Percentiles rank a stretch among this genome's conserved stretches.
phyloP scores from a whole-genome alignment of 345 rosid genomes.

The Psidium guajava region DNA sequence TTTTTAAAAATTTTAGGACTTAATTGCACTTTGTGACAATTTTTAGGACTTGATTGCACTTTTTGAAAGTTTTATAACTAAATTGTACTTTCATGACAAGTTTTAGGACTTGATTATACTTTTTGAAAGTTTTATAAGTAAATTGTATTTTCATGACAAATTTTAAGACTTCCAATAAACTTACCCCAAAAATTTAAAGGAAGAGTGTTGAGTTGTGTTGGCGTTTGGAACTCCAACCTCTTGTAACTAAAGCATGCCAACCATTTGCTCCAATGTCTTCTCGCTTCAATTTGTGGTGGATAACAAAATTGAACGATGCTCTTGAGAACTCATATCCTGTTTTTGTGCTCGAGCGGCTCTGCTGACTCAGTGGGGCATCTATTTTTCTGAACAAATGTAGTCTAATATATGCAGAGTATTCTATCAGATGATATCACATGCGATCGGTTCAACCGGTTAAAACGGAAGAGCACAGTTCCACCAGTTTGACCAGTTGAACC shows the following conservation, averaged over 20 bases:
- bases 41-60: too few relatives aligned
- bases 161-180: too few relatives aligned
- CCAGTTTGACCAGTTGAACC: not conserved
- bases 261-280: not conserved
- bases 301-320: not conserved
- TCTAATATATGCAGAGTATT: not conserved
- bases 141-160: too few relatives aligned
- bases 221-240: not conserved
- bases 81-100: too few relatives aligned
- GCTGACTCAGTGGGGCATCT: not conserved
- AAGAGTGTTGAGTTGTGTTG: not conserved
- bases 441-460: not conserved
- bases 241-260: not conserved
- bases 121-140: too few relatives aligned
- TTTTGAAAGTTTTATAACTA: too few relatives aligned
- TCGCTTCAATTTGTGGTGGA: not conserved
- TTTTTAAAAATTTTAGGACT: too few relatives aligned
- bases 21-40: too few relatives aligned
- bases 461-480: not conserved
- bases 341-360: not conserved
- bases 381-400: not conserved
- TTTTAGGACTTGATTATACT: too few relatives aligned
- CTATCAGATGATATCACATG: not conserved
- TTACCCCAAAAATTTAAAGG: not conserved
- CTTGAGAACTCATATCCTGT: not conserved